These are phyloP conservation scores for Trichosanthes truncata DNA, from an alignment of 306 rosid genomes.

Conservation along the genomic window DNA sequence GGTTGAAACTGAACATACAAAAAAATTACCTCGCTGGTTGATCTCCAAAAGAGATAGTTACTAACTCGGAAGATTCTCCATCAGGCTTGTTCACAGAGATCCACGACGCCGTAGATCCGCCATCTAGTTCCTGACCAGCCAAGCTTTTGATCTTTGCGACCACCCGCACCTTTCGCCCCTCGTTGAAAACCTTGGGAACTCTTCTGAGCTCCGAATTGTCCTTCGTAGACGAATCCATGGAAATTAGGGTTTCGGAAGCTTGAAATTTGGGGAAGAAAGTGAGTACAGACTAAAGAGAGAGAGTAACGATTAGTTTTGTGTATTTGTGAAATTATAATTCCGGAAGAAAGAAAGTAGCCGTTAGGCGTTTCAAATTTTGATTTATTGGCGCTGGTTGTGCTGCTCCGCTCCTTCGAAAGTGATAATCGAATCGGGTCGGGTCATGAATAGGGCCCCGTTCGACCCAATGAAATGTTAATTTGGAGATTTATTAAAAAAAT, in stretches of 20 bases:
- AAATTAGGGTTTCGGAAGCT: background rate
- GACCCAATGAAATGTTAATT: background rate
- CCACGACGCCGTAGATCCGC: conserved; percentile 29
- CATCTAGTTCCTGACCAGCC: conserved; percentile 19
- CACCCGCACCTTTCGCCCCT: conserved; percentile 35
- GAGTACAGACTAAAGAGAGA: background rate
- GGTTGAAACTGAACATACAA: no score
- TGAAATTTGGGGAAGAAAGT: background rate
- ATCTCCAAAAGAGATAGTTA: conserved; percentile 44
- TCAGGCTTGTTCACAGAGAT: conserved; percentile 44
- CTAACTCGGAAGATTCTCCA: conserved; percentile 31
- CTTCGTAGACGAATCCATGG: conserved; percentile 36
- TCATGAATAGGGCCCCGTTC: background rate
- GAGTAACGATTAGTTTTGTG: background rate
- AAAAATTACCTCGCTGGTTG: conserved; percentile 42
- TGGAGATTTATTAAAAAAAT: no score
- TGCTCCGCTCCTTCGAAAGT: background rate
- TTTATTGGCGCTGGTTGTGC: background rate
- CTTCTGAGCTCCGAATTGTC: conserved; percentile 10
- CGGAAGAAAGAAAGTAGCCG: conserved; percentile 17
- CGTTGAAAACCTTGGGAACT: background rate
- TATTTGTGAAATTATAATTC: background rate
- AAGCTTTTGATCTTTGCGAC: conserved; percentile 44
- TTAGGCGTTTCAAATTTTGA: conserved; percentile 14
- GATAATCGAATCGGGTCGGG: background rate